Base-by-base conservation (phyloP, 116 monocot species). In the Iris pallida region DNA sequence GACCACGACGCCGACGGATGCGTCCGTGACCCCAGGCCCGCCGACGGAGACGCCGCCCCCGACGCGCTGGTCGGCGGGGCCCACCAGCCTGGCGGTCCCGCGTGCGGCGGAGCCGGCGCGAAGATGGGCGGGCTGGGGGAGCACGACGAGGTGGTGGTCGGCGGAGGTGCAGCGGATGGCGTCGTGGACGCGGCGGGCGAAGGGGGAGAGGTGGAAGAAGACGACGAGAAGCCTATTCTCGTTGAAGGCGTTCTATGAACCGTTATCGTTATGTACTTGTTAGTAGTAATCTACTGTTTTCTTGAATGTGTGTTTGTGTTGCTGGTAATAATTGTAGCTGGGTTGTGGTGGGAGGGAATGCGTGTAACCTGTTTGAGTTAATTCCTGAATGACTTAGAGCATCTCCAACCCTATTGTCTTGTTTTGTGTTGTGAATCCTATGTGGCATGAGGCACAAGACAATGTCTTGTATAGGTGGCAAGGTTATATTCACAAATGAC, bases 21-120 rank as follows among this genome's bases (percentile, higher is more conserved):
- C 75, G 78, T 80, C 45, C 61, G 77, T 12, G 82, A 78, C 47
- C 70, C 79, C 43, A 69, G 54, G 7, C 86, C 76, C 18, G 72
- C 16, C 76, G 76, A 76, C 62, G 75, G n/a, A n/a, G n/a, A 73
- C 4, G 61, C 56, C 45, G 55, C 46, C 49, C 62, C 68, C 0
- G 86, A 86, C 20, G 49, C 57, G 4, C 70, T 85, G 8, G 0
- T 75, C 17, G 71, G 66, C 16, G 64, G 8, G 15, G 55, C 0
- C 53, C 12, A 19, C 65, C 43, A n/a, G 67, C 2, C 43, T 20
- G 44, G 0, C 19, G 0, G 14, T 1, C 14, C 51, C 8, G 12
- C 45, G 14, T 72, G 72, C 61, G 74, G 71, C 16, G 63, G 52
- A 8, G 16, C 3, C 46, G 66, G 53, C 17, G 63, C 9, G 1